Evolutionary conservation across 768 basidiomycete genomes (phyloP).

Genomic region (Macrolepiota dolichaula): DNA sequence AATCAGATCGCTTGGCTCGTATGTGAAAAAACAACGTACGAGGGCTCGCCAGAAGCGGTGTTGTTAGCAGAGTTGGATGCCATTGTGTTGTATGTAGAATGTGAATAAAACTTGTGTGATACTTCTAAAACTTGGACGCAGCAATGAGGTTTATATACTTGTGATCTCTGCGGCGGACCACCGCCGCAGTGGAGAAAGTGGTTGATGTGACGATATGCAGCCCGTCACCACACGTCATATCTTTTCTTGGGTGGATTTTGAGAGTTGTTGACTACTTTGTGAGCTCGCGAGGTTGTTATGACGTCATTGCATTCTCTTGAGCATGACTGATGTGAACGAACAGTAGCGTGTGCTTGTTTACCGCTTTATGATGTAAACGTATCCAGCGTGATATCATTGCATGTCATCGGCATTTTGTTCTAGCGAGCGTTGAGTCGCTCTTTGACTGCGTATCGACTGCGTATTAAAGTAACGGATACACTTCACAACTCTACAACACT

Average conservation of each 20-base stretch:
- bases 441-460: not conserved
- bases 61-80: conserved; percentile 20
- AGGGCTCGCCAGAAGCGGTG: conserved; percentile 26
- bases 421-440: not conserved
- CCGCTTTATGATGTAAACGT: no score
- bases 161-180: no score
- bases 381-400: no score
- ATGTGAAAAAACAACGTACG: conserved; percentile 15
- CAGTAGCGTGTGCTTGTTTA: no score
- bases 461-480: not conserved
- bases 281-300: no score
- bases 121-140: not conserved
- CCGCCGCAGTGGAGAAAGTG: no score
- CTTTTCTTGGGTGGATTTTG: not conserved
- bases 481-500: not conserved
- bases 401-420: not conserved
- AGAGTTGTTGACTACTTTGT: not conserved
- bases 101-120: not conserved
- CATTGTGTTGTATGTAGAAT: not conserved
- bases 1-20: not conserved
- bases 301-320: no score
- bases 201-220: not conserved
- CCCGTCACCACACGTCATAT: not conserved
- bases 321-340: no score
- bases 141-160: not conserved